A percentile compares a stretch with the other conserved stretches of the same genome.
Evolutionary conservation across 176 grass and related monocot genomes (phyloP).

Genomic region (Juncus inflexus): DNA sequence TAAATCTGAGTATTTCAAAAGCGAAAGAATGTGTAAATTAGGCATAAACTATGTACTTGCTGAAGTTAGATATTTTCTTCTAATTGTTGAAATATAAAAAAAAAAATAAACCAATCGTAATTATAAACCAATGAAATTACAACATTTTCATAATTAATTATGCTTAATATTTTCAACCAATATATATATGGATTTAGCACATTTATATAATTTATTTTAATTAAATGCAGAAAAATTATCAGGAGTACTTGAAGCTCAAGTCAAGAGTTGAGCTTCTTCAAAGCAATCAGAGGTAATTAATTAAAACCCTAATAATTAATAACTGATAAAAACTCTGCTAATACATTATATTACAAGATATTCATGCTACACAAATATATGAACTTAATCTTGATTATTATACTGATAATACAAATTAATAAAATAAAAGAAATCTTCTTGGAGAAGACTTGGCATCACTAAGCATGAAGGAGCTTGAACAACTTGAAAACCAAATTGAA

Average conservation of each 20-base stretch:
- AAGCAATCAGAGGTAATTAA: conserved; percentile 62
- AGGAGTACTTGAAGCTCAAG: conserved; percentile 84
- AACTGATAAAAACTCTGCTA: neutral
- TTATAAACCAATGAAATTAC: neutral
- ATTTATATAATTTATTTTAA: conserved; percentile 8
- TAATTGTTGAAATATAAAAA: neutral
- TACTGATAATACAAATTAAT: conserved; percentile 9
- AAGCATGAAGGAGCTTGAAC: conserved; percentile 66
- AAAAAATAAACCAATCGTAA: neutral
- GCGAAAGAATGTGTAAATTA: too few species aligned
- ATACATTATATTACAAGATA: conserved; percentile 2
- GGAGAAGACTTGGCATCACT: conserved; percentile 70
- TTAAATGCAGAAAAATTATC: conserved; percentile 59
- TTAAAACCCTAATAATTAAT: neutral
- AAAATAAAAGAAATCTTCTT: conserved; percentile 59
- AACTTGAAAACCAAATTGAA: conserved; percentile 77
- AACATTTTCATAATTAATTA: neutral
- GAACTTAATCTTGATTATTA: neutral
- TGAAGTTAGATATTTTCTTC: too few species aligned
- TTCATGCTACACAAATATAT: neutral
- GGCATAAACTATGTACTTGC: too few species aligned
- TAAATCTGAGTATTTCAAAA: too few species aligned
- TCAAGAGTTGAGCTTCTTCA: conserved; percentile 73
- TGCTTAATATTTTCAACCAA: too few species aligned
- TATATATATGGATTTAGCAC: neutral